phyloP scores from a whole-genome alignment of 2,329 filamentous ascomycete genomes.

The Corynespora cassiicola region DNA sequence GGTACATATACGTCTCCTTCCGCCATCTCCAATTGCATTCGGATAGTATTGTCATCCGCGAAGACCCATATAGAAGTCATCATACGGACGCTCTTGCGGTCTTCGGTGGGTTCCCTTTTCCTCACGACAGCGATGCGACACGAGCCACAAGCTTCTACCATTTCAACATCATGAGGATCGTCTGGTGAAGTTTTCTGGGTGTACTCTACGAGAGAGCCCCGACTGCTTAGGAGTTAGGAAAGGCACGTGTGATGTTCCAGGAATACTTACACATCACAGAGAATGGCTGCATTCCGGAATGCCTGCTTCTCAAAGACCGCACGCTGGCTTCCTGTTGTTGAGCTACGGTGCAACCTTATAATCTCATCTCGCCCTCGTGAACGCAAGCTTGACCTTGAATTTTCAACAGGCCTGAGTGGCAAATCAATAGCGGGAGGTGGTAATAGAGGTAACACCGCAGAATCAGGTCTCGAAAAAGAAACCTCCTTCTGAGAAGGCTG shows the following conservation, averaged over 20 bases:
- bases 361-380: constrained; percentile 25
- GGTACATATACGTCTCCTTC: constrained; percentile 52
- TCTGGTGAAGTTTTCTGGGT: constrained; percentile 45
- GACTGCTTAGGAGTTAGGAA: constrained; percentile 25
- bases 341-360: constrained; percentile 34
- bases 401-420: constrained; percentile 14
- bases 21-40: constrained; percentile 52
- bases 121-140: constrained; percentile 52
- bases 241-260: constrained; percentile 3
- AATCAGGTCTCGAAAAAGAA: constrained; percentile 19
- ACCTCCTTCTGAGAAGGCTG: no score
- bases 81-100: constrained; percentile 41
- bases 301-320: constrained; percentile 49
- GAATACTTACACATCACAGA: constrained; percentile 50
- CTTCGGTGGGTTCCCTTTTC: constrained; percentile 47
- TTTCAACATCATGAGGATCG: constrained; percentile 47
- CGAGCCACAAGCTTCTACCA: constrained; percentile 45
- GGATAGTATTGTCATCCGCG: constrained; percentile 49
- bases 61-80: constrained; percentile 55
- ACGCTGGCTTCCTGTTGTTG: constrained; percentile 41
- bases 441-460: constrained; percentile 22
- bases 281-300: constrained; percentile 51
- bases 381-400: constrained; percentile 25
- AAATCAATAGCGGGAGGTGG: constrained; percentile 32
- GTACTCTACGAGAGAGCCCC: constrained; percentile 50